Percentiles rank a stretch among this genome's conserved stretches.
Conservation (phyloP, 2,329 filamentous ascomycete species). For the Aureobasidium lini region DNA sequence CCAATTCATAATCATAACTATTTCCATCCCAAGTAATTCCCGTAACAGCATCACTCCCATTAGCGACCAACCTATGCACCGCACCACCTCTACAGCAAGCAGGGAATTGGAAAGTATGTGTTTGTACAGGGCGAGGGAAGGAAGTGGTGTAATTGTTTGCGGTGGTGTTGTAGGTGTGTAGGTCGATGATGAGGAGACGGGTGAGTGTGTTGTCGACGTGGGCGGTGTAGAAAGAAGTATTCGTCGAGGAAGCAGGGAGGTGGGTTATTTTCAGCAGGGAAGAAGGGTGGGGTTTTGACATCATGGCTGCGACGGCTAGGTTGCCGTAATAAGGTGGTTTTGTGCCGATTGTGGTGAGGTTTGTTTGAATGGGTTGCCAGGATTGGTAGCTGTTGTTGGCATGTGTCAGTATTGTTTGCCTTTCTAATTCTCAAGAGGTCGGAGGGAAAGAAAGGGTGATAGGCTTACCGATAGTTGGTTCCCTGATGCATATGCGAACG, state of each 20-base stretch:
- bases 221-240: conserved; percentile 40
- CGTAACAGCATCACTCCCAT: conserved; percentile 56
- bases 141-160: conserved; percentile 37
- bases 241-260: conserved; percentile 30
- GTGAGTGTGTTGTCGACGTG: conserved; percentile 41
- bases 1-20: conserved; percentile 55
- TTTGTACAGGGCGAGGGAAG: conserved; percentile 26
- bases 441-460: background rate
- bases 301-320: conserved; percentile 49
- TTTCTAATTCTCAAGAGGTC: background rate
- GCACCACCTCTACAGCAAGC: conserved; percentile 20
- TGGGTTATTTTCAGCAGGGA: conserved; percentile 37
- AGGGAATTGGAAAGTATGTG: conserved; percentile 40
- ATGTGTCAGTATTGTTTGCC: background rate
- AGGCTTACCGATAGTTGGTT: conserved; percentile 46
- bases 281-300: conserved; percentile 34
- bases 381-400: conserved; percentile 36
- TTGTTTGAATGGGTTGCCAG: conserved; percentile 53
- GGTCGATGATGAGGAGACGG: conserved; percentile 50
- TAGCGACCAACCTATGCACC: conserved; percentile 48
- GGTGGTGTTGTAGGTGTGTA: conserved; percentile 48
- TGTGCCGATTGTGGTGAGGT: conserved; percentile 45
- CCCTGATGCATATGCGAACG: conserved; percentile 59
- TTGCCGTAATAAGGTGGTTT: conserved; percentile 60
- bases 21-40: conserved; percentile 55